Conservation (phyloP, 176 grass and related monocot species). For the Puccinellia tenuiflora region DNA sequence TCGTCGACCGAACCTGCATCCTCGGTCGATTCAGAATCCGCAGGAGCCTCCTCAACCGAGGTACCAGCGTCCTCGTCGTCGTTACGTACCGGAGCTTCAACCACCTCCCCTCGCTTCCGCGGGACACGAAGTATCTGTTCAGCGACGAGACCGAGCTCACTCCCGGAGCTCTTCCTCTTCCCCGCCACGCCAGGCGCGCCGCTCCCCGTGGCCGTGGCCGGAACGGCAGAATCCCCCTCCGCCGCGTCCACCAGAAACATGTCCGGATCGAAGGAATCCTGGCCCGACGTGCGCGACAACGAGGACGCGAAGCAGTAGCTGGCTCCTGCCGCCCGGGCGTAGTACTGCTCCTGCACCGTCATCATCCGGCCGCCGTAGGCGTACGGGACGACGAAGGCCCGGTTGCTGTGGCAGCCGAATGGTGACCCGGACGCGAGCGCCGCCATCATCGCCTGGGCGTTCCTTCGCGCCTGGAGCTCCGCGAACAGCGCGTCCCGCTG, state of each 20-base stretch:
- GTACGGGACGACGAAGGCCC: not conserved
- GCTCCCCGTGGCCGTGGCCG: not conserved
- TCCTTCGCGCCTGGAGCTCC: constrained; percentile 25
- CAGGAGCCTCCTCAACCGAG: not conserved
- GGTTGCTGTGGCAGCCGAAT: not conserved
- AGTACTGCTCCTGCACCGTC: not conserved
- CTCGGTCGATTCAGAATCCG: not conserved
- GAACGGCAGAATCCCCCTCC: not conserved
- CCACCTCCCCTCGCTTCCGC: not conserved
- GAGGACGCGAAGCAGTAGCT: not conserved
- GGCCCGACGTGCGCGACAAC: not conserved
- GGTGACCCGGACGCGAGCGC: not conserved
- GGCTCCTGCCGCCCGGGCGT: not conserved
- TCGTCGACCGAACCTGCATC: not conserved
- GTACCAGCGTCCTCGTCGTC: not conserved
- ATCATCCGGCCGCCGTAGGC: no score
- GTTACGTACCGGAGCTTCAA: not conserved
- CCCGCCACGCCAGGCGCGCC: not conserved
- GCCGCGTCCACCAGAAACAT: constrained; percentile 23
- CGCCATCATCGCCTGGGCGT: not conserved
- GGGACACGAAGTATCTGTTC: not conserved
- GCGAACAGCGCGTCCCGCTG: constrained; percentile 5
- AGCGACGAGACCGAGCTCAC: not conserved
- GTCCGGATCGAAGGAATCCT: constrained; percentile 28
- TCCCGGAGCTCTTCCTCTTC: not conserved